Evolutionary conservation across 2,329 filamentous ascomycete species (phyloP).

Genomic region (Xenoacremonium recifei): DNA sequence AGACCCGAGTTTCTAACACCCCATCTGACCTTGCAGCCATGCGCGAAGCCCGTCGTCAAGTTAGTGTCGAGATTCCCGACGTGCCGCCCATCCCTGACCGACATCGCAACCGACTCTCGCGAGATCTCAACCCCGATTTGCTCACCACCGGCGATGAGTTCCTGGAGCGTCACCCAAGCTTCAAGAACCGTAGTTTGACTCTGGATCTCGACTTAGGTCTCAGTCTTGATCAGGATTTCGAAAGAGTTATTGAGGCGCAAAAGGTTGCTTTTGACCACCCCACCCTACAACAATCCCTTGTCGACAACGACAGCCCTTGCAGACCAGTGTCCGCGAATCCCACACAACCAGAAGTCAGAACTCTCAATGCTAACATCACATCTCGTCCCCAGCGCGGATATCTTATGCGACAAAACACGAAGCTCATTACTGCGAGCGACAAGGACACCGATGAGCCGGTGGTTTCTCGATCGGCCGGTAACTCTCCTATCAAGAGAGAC

Average conservation of each 20-base stretch:
- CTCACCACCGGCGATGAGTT: slow-evolving; percentile 38
- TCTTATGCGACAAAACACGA: slow-evolving; percentile 97
- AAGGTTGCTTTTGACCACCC: slow-evolving; percentile 64
- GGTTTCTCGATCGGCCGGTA: slow-evolving; percentile 60
- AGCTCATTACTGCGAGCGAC: slow-evolving; percentile 90
- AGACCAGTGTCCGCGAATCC: slow-evolving; percentile 46
- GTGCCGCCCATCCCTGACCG: slow-evolving; percentile 62
- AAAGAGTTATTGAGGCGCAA: slow-evolving; percentile 91
- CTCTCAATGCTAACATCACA: slow-evolving; percentile 61
- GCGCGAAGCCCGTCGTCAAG: slow-evolving; percentile 80
- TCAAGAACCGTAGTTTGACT: slow-evolving; percentile 80
- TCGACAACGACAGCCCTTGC: slow-evolving; percentile 22
- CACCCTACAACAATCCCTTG: slow-evolving; percentile 19
- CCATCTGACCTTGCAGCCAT: slow-evolving; percentile 81
- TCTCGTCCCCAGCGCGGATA: slow-evolving; percentile 84
- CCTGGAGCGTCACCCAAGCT: slow-evolving; percentile 65
- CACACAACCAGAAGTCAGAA: slow-evolving; percentile 10
- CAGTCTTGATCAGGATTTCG: slow-evolving; percentile 88
- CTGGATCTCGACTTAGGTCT: slow-evolving; percentile 80
- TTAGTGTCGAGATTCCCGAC: slow-evolving; percentile 69
- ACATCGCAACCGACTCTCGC: slow-evolving; percentile 55
- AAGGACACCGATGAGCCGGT: slow-evolving; percentile 59
- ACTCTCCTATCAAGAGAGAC: slow-evolving; percentile 67
- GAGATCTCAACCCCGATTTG: slow-evolving; percentile 42
- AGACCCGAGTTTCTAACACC: slow-evolving; percentile 84